Percentiles rank a stretch among this genome's conserved stretches.
Evolutionary conservation across 768 basidiomycete species (phyloP).

Genomic region (Leucogyrophana mollusca): DNA sequence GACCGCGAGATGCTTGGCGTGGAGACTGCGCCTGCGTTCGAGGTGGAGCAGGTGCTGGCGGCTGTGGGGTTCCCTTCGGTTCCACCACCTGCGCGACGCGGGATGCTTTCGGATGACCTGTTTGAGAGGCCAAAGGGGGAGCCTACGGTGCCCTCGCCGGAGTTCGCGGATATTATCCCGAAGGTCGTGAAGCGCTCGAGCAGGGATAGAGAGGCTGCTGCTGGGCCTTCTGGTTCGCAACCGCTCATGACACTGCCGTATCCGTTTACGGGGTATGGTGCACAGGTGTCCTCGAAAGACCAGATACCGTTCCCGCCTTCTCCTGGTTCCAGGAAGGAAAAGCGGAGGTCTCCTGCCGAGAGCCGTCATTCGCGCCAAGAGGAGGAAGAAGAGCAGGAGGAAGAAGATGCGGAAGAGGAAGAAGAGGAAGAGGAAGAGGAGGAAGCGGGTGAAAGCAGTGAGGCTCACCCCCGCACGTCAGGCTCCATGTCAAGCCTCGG

Average conservation of each 20-base stretch:
- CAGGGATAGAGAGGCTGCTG: slow-evolving; percentile 42
- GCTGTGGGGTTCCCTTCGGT: slow-evolving; percentile 50
- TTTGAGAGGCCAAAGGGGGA: slow-evolving; percentile 53
- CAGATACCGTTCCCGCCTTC: slow-evolving; percentile 79
- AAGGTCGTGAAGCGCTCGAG: slow-evolving; percentile 45
- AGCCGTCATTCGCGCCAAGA: slow-evolving; percentile 31
- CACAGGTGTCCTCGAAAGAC: slow-evolving; percentile 59
- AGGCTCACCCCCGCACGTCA: slow-evolving; percentile 64
- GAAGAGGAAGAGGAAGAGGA: slow-evolving; percentile 41
- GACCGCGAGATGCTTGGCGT: slow-evolving; percentile 22
- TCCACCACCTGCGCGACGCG: slow-evolving; percentile 55
- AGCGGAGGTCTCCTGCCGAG: slow-evolving; percentile 25
- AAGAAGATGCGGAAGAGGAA: slow-evolving; percentile 41
- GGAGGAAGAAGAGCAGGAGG: slow-evolving; percentile 27
- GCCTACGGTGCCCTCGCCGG: slow-evolving; percentile 23
- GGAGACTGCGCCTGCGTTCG: slow-evolving; percentile 36
- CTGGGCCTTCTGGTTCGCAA: slow-evolving; percentile 30
- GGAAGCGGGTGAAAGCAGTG: slow-evolving; percentile 38
- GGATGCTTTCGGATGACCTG: slow-evolving; percentile 60
- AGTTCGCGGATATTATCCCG: slow-evolving; percentile 41
- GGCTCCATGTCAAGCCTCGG: slow-evolving; percentile 87
- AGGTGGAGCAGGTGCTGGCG: slow-evolving; percentile 57
- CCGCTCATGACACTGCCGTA: slow-evolving; percentile 61
- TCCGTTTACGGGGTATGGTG: slow-evolving; percentile 64
- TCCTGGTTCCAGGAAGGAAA: slow-evolving; percentile 42